Evolutionary conservation across 1,284 basidiomycete genomes (phyloP).

Genomic region (Coniferiporia weirii): DNA sequence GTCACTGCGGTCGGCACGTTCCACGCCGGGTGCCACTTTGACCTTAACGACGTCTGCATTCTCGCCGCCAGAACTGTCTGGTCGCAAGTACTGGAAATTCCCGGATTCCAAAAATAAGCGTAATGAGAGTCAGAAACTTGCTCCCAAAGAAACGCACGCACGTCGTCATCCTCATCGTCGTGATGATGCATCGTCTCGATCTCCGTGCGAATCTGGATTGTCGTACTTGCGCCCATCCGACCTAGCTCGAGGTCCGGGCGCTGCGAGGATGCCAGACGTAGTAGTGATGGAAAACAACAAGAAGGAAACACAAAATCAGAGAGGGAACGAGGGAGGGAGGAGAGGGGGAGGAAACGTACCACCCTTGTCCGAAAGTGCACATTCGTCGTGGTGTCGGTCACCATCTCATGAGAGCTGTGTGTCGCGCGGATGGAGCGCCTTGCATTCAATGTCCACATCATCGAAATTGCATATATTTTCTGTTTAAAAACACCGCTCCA

Average conservation of each 20-base stretch:
- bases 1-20: too few species aligned
- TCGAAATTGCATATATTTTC: constrained; percentile 28
- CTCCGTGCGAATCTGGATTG: constrained; percentile 9
- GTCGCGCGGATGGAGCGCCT: constrained; percentile 13
- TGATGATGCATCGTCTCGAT: constrained; percentile 8
- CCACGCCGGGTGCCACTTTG: too few species aligned
- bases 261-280: background rate
- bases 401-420: background rate
- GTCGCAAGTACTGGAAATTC: too few species aligned
- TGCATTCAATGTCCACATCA: constrained; percentile 22
- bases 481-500: background rate
- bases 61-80: too few species aligned
- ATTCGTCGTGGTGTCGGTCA: background rate
- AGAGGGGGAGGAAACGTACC: background rate
- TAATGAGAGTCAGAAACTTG: too few species aligned
- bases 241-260: constrained; percentile 9
- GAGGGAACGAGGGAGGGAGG: background rate
- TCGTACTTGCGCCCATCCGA: background rate
- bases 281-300: too few species aligned
- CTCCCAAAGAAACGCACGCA: too few species aligned
- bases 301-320: too few species aligned
- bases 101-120: too few species aligned
- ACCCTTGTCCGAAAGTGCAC: background rate
- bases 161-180: background rate
- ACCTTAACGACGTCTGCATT: too few species aligned